Conservation (phyloP, 768 basidiomycete genomes). For the Mycena olivaceomarginata region DNA sequence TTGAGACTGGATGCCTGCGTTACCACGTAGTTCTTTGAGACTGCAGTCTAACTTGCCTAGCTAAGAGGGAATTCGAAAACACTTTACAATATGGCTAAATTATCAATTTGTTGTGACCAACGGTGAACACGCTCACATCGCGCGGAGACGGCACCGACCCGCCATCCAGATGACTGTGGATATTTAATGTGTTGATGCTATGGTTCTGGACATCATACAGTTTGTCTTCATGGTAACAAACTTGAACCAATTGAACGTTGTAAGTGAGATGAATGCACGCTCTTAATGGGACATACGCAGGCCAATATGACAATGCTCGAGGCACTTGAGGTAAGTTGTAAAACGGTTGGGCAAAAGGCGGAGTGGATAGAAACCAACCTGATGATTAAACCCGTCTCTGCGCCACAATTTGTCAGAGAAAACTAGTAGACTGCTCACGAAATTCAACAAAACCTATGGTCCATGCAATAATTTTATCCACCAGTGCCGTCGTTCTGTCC, state of each 20-base stretch:
- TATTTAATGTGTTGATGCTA: background rate
- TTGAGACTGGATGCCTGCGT: no score
- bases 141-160: background rate
- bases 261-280: background rate
- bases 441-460: background rate
- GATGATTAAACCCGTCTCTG: background rate
- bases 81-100: background rate
- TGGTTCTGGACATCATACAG: background rate
- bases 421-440: no score
- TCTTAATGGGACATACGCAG: background rate
- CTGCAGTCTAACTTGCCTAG: background rate
- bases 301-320: background rate
- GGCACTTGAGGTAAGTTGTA: background rate
- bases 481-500: background rate
- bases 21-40: no score
- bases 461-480: conserved; percentile 1
- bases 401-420: background rate
- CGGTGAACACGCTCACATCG: background rate
- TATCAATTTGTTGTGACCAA: background rate
- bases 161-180: background rate
- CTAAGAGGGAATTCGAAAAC: conserved; percentile 3
- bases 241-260: background rate
- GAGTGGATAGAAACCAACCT: background rate
- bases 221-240: background rate
- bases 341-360: background rate